Evolutionary conservation across 73 alveolate species (phyloP), one percentile per base, ranked within the genome.

Genomic region (Symbiodinium natans): DNA sequence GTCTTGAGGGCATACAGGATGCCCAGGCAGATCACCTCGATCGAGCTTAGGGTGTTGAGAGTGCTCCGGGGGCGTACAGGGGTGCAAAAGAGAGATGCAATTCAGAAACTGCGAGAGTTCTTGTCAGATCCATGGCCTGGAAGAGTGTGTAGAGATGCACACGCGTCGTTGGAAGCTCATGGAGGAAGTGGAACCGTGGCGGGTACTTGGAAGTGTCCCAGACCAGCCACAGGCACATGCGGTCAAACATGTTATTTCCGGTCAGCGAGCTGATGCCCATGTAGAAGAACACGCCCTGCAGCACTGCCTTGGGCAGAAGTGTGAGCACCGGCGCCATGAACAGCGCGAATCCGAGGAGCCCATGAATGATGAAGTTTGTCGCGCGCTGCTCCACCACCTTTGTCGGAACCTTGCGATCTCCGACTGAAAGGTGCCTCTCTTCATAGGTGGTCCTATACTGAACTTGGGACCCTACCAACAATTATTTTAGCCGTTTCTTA

Each of bases 321-420:
- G 23, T 23, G 1, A 73, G 39, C 1, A 73, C 34, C 39, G 83
- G 83, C 13, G 83, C 83, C 34, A 73, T 29, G 29, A 73, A 29
- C 83, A 73, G 39, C 41, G 83, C 19, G 41, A 73, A 29, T 17
- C 83, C 83, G 23, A 73, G 34, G 39, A 73, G 11, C 39, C 17
- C 27, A 29, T 73, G 83, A 29, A 73, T 73, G 83, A 33, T 33
- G 83, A 73, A 73, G 10, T 73, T 73, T 29, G 83, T 73, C 27
- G 39, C 34, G 41, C 83, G 83, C 83, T 73, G 83, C 83, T 88
- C 95, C 41, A 88, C 95, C 86, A 88, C 95, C 83, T 85, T 85
- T 82, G 46, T 82, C 19, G 93, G 93, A 4, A 43, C 82, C 17
- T 31, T 29, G 40, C 84, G 40, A 73, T 13, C 27, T 17, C 40